A percentile compares a stretch with the other conserved stretches of the same genome.
phyloP scores from a whole-genome alignment of 345 rosid genomes.

The Physaria fendleri region DNA sequence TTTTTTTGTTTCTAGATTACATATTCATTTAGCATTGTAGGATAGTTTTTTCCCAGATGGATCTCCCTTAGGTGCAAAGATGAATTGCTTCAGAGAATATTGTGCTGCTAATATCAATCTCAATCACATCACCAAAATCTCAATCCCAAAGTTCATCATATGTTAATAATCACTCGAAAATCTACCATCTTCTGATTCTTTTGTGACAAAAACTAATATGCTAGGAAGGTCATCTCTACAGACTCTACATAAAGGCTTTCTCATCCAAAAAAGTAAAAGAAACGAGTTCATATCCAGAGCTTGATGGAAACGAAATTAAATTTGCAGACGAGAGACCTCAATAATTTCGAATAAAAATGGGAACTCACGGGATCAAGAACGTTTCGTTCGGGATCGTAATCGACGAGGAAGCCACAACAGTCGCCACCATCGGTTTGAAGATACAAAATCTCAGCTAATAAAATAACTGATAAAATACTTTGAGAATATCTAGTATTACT shows the following conservation, averaged over 20 bases:
- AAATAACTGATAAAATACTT: no score
- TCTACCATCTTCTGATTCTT: neutral
- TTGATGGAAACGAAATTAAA: neutral
- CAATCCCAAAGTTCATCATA: neutral
- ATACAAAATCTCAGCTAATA: no score
- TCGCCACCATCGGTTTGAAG: constrained; percentile 65
- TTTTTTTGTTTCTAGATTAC: neutral
- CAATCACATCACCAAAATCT: neutral
- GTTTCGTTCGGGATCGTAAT: constrained; percentile 79
- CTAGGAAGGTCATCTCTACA: neutral
- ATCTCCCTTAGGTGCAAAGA: constrained; percentile 41
- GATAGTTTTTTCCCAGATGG: constrained; percentile 26
- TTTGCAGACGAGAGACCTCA: neutral
- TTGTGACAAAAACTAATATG: neutral
- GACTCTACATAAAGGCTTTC: no score
- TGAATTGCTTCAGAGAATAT: constrained; percentile 42
- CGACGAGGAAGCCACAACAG: constrained; percentile 70
- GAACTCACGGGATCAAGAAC: constrained; percentile 63
- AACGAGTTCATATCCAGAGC: neutral
- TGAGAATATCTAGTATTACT: no score
- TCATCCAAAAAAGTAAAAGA: neutral
- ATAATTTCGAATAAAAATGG: neutral
- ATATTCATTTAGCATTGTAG: constrained; percentile 1
- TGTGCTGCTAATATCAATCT: constrained; percentile 34
- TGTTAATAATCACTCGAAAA: neutral